Conservation (phyloP, 208 protist genomes). For the Crithidia mellificae region DNA sequence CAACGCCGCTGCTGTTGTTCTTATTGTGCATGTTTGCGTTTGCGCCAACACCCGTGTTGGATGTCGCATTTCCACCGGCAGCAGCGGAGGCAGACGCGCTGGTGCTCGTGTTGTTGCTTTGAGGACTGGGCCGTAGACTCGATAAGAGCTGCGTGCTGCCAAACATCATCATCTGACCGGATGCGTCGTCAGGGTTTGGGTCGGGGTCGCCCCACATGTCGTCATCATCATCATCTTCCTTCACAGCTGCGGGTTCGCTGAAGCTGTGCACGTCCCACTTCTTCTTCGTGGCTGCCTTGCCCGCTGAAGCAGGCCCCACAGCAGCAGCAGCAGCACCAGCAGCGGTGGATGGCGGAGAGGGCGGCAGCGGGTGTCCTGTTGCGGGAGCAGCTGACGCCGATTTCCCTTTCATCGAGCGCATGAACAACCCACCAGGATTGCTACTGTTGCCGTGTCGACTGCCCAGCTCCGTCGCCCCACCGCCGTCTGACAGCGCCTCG, state of each 20-base stretch:
- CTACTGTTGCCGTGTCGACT: background rate
- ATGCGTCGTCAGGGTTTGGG: background rate
- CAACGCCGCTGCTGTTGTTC: too few relatives aligned
- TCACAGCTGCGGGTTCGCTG: background rate
- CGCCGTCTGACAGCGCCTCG: slow-evolving; percentile 9
- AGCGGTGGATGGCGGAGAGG: background rate
- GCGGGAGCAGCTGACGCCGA: background rate
- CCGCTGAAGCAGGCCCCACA: too few relatives aligned
- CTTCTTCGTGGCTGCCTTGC: slow-evolving; percentile 4
- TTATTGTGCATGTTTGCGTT: too few relatives aligned
- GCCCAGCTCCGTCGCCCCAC: background rate
- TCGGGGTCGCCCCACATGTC: slow-evolving; percentile 16
- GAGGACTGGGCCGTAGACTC: slow-evolving; percentile 2
- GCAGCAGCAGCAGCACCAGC: too few relatives aligned
- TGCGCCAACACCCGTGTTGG: too few relatives aligned
- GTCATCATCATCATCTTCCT: slow-evolving; percentile 1
- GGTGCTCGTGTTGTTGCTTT: background rate
- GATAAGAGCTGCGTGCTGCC: slow-evolving; percentile 27
- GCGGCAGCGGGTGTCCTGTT: too few relatives aligned
- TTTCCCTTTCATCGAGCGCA: slow-evolving; percentile 3
- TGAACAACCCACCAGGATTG: background rate
- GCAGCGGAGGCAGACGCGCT: background rate
- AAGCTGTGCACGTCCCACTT: background rate
- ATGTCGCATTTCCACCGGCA: background rate
- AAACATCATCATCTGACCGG: slow-evolving; percentile 12